These are phyloP conservation scores for Myxozyma kluyveri DNA, from an alignment of 805 yeast species.

Conservation along the genomic window DNA sequence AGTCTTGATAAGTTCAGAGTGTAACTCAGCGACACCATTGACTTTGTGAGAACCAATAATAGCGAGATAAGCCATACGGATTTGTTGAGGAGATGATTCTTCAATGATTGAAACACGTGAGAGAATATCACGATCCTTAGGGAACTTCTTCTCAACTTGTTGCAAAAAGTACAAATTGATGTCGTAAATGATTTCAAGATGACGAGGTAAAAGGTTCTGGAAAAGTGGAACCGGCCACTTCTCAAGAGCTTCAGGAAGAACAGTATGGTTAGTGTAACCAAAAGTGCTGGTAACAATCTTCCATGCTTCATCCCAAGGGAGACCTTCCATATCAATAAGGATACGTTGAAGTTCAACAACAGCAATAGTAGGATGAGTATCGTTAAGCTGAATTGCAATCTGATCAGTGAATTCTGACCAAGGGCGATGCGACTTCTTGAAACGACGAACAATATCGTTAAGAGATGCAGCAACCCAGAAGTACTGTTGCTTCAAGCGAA, in stretches of 20 bases:
- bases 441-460: conserved; percentile 86
- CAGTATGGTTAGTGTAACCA: conserved; percentile 94
- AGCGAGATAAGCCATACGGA: conserved; percentile 90
- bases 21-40: conserved; percentile 94
- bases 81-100: conserved; percentile 74
- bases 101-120: conserved; percentile 78
- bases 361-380: conserved; percentile 92
- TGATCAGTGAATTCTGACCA: conserved; percentile 83
- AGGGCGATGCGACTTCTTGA: conserved; percentile 69
- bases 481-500: conserved; percentile 90
- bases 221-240: conserved; percentile 89
- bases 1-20: conserved; percentile 83
- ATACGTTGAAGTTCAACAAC: conserved; percentile 85
- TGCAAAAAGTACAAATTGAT: conserved; percentile 78
- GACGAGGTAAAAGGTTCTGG: conserved; percentile 81
- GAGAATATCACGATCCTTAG: conserved; percentile 64
- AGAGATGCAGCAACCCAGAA: conserved; percentile 96
- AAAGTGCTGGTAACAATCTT: conserved; percentile 71
- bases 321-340: conserved; percentile 75
- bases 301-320: conserved; percentile 87
- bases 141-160: conserved; percentile 70
- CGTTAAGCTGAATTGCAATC: conserved; percentile 89
- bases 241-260: conserved; percentile 90
- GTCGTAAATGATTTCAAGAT: conserved; percentile 83
- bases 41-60: conserved; percentile 90